Base-by-base conservation (phyloP, 352 stramenopile genomes). In the Phytophthora citrophthora region DNA sequence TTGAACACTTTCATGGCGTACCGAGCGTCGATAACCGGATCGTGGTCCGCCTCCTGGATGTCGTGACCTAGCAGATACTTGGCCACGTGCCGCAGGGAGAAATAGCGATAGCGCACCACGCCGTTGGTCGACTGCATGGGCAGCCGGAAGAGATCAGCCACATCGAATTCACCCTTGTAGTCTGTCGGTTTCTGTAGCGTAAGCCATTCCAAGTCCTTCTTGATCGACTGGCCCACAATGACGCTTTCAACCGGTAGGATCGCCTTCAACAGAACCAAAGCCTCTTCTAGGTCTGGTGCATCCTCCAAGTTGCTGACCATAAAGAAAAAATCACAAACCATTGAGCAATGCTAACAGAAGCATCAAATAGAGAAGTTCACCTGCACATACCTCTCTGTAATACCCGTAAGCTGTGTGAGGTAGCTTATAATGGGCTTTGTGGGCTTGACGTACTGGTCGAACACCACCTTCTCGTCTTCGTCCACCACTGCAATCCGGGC, bases 121-220 rank as follows among this genome's bases (percentile, higher is more conserved):
- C 85, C 85, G 41, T 91, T 93, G 5, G 68, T 79, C 29, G 69
- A 74, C 53, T 91, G 83, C 78, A 91, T 89, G 0, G 85, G 86
- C 23, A 94, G 79, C 13, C 88, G 81, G 64, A 96, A 96, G 5
- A 96, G 72, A 31, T 93, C 81, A 2, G 85, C 88, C 2, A 96
- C 86, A 46, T 96, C 86, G 20, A 96, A 93, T 57, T 90, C 86
- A 18, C 79, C 71, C 61, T 85, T 88, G 83, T 96, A 98, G 61
- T 98, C 90, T 6, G 62, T 75, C 8, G 81, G 85, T 38, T 91
- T 83, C 59, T 91, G 73, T 40, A 98, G 77, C 12, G 69, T 79
- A 16, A 97, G 83, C 93, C 93, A 98, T 41, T 96, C 84, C 11
- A 97, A 76, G 64, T 98, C 93, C 56, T 98, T 96, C 75, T 97